Evolutionary conservation across 2,329 filamentous ascomycete genomes (phyloP).

Genomic region (Ascochyta fabae): DNA sequence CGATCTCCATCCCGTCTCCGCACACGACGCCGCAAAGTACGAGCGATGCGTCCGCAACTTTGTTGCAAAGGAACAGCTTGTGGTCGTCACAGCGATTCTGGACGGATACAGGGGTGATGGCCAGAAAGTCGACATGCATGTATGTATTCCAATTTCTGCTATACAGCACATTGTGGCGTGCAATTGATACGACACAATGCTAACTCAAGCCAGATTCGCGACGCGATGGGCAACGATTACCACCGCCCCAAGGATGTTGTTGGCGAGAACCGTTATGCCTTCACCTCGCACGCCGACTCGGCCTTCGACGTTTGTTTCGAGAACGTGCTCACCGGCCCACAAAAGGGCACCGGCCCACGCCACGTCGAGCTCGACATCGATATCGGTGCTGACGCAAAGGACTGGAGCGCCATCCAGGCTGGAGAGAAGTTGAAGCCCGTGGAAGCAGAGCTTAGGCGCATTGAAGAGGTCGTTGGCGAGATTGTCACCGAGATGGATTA

Average conservation of each 20-base stretch:
- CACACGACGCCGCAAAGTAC: conserved; percentile 67
- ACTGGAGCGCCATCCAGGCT: conserved; percentile 96
- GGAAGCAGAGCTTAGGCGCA: conserved; percentile 89
- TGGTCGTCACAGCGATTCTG: conserved; percentile 91
- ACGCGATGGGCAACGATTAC: conserved; percentile 95
- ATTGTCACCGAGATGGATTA: conserved; percentile 97
- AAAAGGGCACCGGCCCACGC: conserved; percentile 58
- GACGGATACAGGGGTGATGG: conserved; percentile 89
- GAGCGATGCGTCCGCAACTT: conserved; percentile 97
- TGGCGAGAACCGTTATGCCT: conserved; percentile 90
- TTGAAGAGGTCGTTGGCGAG: conserved; percentile 89
- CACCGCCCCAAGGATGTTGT: conserved; percentile 87
- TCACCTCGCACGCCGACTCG: conserved; percentile 89
- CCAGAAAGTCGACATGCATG: conserved; percentile 92
- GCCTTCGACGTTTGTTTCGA: conserved; percentile 98
- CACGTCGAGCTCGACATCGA: conserved; percentile 92
- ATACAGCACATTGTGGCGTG: neutral
- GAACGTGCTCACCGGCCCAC: conserved; percentile 70
- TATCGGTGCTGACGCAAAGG: conserved; percentile 95
- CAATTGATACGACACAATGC: neutral
- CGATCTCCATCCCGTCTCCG: conserved; percentile 76
- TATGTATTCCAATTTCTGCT: conserved; percentile 55
- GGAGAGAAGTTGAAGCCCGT: conserved; percentile 97
- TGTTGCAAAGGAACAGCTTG: conserved; percentile 86
- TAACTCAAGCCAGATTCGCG: conserved; percentile 73